phyloP scores from a whole-genome alignment of 306 rosid genomes.

The Myrica gale region DNA sequence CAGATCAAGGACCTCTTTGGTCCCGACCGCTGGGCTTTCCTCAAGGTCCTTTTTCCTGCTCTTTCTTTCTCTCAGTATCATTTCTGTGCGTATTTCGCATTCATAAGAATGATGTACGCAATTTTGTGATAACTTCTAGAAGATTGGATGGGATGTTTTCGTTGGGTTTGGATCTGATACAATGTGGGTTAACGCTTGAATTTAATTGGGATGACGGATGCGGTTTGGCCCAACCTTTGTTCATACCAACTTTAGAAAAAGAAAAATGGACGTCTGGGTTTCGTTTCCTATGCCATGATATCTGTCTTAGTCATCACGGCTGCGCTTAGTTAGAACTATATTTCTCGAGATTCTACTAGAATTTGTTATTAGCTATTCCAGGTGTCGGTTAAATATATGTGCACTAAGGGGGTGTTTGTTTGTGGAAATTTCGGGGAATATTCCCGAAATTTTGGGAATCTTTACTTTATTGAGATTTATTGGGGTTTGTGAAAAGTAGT shows the following conservation, averaged over 20 bases:
- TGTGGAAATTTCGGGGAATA: no score
- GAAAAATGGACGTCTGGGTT: not conserved
- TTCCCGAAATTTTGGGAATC: no score
- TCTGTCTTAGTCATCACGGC: not conserved
- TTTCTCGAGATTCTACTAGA: not conserved
- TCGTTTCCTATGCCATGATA: not conserved
- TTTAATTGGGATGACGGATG: not conserved
- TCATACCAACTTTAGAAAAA: not conserved
- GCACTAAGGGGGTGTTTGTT: no score
- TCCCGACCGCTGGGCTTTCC: constrained; percentile 66
- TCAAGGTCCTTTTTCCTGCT: constrained; percentile 46
- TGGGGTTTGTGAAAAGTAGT: no score
- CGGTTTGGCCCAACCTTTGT: constrained; percentile 4
- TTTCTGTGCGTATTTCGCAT: not conserved
- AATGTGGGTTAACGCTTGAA: constrained; percentile 12
- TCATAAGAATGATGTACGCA: not conserved
- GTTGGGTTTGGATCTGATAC: constrained; percentile 25
- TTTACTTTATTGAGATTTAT: no score
- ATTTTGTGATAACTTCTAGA: not conserved
- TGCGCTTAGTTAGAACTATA: not conserved
- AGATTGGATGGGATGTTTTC: constrained; percentile 4
- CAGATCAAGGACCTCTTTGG: constrained; percentile 83
- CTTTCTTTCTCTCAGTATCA: not conserved
- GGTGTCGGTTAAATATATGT: not conserved
- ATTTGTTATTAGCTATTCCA: not conserved